These are phyloP conservation scores for Purpureocillium lavendulum DNA, from an alignment of 2,329 filamentous ascomycete genomes.

Conservation along the genomic window DNA sequence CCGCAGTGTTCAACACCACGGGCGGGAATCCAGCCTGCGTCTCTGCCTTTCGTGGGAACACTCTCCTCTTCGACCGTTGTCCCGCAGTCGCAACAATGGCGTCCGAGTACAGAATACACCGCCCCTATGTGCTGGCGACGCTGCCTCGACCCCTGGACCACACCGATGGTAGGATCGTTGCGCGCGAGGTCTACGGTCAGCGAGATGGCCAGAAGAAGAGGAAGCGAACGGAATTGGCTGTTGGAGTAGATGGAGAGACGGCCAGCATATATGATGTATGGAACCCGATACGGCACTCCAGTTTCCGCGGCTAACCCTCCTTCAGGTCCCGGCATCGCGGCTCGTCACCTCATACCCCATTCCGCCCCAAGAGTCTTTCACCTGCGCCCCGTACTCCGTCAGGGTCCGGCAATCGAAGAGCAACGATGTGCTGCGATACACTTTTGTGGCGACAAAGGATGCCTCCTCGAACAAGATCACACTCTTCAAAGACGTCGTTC, in stretches of 20 bases:
- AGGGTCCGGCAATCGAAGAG: slow-evolving; percentile 39
- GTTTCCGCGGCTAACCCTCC: slow-evolving; percentile 2
- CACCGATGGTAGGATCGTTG: slow-evolving; percentile 41
- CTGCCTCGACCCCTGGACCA: slow-evolving; percentile 50
- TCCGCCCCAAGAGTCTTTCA: slow-evolving; percentile 55
- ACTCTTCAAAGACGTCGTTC: slow-evolving; percentile 49
- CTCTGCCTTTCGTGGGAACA: background rate
- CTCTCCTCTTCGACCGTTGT: background rate
- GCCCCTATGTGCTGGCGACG: slow-evolving; percentile 54
- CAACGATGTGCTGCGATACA: slow-evolving; percentile 46
- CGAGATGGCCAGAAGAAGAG: slow-evolving; percentile 49
- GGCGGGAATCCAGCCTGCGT: background rate
- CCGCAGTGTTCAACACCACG: background rate
- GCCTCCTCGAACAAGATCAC: slow-evolving; percentile 42
- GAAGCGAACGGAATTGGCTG: slow-evolving; percentile 54
- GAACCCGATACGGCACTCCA: background rate
- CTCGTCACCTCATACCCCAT: slow-evolving; percentile 60
- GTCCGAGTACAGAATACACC: slow-evolving; percentile 52
- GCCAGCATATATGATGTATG: slow-evolving; percentile 59
- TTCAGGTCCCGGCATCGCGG: slow-evolving; percentile 50
- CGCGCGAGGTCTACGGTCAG: slow-evolving; percentile 54
- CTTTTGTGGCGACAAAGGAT: slow-evolving; percentile 49
- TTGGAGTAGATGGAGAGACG: slow-evolving; percentile 58
- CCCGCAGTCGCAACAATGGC: slow-evolving; percentile 33
- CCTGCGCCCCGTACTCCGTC: slow-evolving; percentile 52